A percentile compares a stretch with the other conserved stretches of the same genome.
phyloP scores from a whole-genome alignment of 75 land plant species.

The Chamaecyparis obtusa region DNA sequence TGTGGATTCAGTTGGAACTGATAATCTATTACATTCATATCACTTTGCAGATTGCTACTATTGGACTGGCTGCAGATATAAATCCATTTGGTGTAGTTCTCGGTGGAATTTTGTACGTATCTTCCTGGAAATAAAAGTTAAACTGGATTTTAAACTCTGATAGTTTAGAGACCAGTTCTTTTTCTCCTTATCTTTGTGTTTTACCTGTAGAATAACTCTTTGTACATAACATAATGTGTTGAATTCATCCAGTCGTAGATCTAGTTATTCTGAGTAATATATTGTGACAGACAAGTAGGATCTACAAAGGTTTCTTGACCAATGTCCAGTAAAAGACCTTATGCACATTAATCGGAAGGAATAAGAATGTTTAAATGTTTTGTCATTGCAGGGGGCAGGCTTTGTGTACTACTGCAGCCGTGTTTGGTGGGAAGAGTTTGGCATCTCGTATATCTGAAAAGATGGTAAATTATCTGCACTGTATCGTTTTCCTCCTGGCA shows the following conservation, averaged over 20 bases:
- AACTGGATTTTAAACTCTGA: constrained; percentile 4
- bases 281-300: background rate
- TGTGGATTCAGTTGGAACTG: background rate
- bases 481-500: background rate
- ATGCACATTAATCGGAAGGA: background rate
- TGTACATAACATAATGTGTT: background rate
- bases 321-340: background rate
- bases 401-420: constrained; percentile 85
- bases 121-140: background rate
- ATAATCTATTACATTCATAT: background rate
- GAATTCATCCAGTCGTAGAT: background rate
- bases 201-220: background rate
- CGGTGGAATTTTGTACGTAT: constrained; percentile 85
- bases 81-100: constrained; percentile 93
- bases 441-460: constrained; percentile 88
- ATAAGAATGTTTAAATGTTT: constrained; percentile 4
- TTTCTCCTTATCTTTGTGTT: background rate
- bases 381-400: constrained; percentile 63
- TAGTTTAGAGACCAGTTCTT: background rate
- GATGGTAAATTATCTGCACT: constrained; percentile 41
- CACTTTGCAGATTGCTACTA: constrained; percentile 78
- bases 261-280: background rate
- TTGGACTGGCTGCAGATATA: constrained; percentile 92
- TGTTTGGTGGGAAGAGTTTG: constrained; percentile 84
- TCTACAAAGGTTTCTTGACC: background rate